Conservation (phyloP, 2,329 filamentous ascomycete species). For the Sordariomycetes sp. region DNA sequence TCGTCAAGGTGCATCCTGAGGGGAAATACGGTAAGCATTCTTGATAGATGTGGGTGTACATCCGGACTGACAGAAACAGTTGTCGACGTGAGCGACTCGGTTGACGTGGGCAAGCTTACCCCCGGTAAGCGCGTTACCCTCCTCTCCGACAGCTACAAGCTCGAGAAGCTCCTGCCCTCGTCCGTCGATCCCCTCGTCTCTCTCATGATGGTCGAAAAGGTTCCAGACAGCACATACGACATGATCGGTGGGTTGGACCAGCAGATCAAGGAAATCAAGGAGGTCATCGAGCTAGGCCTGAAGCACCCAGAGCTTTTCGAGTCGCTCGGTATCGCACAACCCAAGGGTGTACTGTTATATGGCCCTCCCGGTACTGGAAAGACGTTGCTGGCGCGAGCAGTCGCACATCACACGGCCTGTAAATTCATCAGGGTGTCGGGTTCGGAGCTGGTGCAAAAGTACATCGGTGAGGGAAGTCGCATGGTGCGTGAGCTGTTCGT, state of each 20-base stretch:
- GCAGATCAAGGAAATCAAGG: conserved; percentile 99
- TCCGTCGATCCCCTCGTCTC: conserved; percentile 97
- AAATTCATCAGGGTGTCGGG: conserved; percentile 98
- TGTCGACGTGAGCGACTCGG: conserved; percentile 88
- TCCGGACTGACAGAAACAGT: conserved; percentile 42
- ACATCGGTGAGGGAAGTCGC: conserved; percentile 93
- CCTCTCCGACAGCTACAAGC: conserved; percentile 94
- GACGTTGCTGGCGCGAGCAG: conserved; percentile 87
- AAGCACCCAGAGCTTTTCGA: conserved; percentile 99
- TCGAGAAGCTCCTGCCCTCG: conserved; percentile 96
- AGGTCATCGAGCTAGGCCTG: conserved; percentile 96
- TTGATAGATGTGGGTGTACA: neutral
- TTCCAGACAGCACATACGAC: conserved; percentile 98
- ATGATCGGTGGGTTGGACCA: conserved; percentile 99
- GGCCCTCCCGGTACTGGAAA: conserved; percentile 96
- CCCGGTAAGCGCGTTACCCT: conserved; percentile 96
- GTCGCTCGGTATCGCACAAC: conserved; percentile 96
- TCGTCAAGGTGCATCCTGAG: conserved; percentile 98
- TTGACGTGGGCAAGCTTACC: conserved; percentile 92
- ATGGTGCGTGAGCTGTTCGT: conserved; percentile 99
- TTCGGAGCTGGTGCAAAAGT: conserved; percentile 96
- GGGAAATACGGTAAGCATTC: conserved; percentile 88
- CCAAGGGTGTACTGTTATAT: conserved; percentile 94
- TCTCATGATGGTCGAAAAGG: conserved; percentile 99
- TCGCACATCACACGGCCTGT: conserved; percentile 97